Evolutionary conservation across 169 alveolate species (phyloP), one percentile per base, ranked within the genome.

Genomic region (Babesia divergens): DNA sequence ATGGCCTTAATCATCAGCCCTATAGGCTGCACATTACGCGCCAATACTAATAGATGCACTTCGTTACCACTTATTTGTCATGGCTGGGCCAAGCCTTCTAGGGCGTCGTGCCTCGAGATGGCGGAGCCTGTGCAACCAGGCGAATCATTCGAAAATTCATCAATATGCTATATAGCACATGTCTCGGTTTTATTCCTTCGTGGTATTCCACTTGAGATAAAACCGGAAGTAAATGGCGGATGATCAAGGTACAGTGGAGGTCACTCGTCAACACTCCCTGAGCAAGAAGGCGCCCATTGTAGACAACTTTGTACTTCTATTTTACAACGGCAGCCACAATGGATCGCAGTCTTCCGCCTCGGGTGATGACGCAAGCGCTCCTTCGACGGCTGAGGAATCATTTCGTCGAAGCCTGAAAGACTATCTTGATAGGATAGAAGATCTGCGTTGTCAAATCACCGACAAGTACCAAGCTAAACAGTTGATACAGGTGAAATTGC

Each of bases 381-480:
- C 20, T 4, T 40, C 59, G 16, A 18, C 69, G 6, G 65, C 44
- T 13, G 88, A 71, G 43, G 71, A 35, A 47, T 0, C 16, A 5
- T 80, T 34, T 49, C 29, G 88, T 20, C 16, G 26, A 40, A 56
- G 53, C 29, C 43, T 80, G 71, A 13, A 34, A 6, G 49, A 11
- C 28, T 31, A 34, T 18, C 37, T 68, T 29, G 42, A 28, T 6
- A 38, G 46, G 11, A 43, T 80, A n/a, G 70, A 64, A 8, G 50
- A 62, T 24, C 55, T 80, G 31, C 38, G 83, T 7, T 53, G 46
- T 40, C 66, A 80, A 26, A 71, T 80, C 0, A 54, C 58, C 1
- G 71, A 70, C 65, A 80, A 80, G 79, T 56, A 80, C 84, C 84
- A 49, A 26, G 88, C 88, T 14, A 65, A 68, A 32, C 55, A 55